Conservation (phyloP, 331 rosid genomes). For the Telfairia occidentalis region DNA sequence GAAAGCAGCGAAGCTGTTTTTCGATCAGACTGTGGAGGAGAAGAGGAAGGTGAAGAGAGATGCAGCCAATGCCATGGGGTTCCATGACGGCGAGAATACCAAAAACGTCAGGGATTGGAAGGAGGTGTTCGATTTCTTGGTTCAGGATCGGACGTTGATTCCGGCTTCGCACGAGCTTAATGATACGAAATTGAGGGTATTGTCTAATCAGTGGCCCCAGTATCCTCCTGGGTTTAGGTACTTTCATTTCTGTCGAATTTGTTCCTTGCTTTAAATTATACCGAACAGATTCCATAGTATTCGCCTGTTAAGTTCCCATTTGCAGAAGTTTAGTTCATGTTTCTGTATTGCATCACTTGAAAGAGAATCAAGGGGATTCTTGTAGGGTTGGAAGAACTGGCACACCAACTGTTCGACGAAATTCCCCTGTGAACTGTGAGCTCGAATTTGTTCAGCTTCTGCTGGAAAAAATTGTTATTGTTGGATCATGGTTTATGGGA, state of each 20-base stretch:
- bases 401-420: neutral
- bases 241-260: neutral
- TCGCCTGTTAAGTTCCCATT: neutral
- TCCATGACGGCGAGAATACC: conserved; percentile 60
- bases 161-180: conserved; percentile 42
- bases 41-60: conserved; percentile 61
- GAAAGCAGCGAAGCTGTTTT: conserved; percentile 36
- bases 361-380: neutral
- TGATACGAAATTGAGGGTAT: conserved; percentile 27
- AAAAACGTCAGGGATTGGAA: conserved; percentile 89
- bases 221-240: conserved; percentile 52
- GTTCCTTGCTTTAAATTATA: neutral
- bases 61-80: conserved; percentile 53
- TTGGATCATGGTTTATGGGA: neutral
- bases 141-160: conserved; percentile 23
- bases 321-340: neutral
- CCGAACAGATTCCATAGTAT: neutral
- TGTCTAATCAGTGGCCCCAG: conserved; percentile 68
- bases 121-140: conserved; percentile 66
- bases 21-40: conserved; percentile 34
- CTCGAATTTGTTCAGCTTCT: neutral
- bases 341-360: neutral
- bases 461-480: neutral
- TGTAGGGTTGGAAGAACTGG: neutral
- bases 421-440: neutral